Evolutionary conservation across 805 yeast species (phyloP), one percentile per base, ranked within the genome.

Genomic region (Saturnispora dispora): DNA sequence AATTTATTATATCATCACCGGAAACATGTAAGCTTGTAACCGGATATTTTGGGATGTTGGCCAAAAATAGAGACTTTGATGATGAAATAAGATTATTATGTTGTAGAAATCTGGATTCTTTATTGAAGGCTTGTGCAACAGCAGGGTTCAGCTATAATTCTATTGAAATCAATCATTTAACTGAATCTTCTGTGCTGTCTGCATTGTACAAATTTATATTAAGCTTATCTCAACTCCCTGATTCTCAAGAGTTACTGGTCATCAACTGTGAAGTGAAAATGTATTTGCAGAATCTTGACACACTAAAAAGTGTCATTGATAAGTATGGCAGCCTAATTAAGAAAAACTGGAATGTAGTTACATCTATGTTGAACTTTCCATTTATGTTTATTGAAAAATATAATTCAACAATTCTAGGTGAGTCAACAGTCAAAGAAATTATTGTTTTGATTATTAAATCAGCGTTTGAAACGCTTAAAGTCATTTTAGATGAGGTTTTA

Each of bases 401-500:
- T 27, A 63, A 59, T 48, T 43, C 48, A 4, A 45, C 51, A 5
- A 55, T 53, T 46, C 60, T 47, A 52, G 63, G 52, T 28, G 62
- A 64, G 45, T 60, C 68, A 48, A 67, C 72, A 2, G 66, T 77
- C 25, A 62, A 61, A 18, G 81, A 78, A 17, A 80, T 79, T 53
- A 68, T 77, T 25, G 66, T 69, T 22, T 73, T 74, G 4, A 72
- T 88, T 37, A 71, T 79, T 54, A 80, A 78, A 56, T 77, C 84
- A 0, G 81, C 96, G 0, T 93, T 88, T 68, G 90, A 83, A 51
- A 85, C 93, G 0, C 72, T 91, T 55, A 90, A 88, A 61, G 74
- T 90, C 49, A 81, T 91, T 20, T 74, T 95, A 54, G 95, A 88
- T 61, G 97, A 91, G 62, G 88, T 91, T 60, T 66, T 93, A 46